Evolutionary conservation across 495 filamentous ascomycete genomes (phyloP).

Genomic region (Tuber brumale): DNA sequence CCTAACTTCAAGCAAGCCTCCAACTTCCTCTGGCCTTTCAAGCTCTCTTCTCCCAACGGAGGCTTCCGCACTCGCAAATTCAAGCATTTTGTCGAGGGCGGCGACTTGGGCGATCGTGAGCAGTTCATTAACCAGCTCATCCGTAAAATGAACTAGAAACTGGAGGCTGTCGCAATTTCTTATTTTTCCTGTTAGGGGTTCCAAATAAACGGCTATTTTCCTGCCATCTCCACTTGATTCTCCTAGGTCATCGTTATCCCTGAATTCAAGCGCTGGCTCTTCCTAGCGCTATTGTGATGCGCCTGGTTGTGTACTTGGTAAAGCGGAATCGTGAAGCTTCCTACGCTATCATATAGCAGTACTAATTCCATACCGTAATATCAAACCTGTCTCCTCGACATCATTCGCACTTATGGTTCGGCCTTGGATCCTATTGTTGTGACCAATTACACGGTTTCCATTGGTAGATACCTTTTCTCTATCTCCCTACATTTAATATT

Average conservation of each 20-base stretch:
- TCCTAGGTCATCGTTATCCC: background rate
- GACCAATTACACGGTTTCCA: background rate
- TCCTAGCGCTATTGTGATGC: background rate
- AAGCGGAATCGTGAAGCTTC: background rate
- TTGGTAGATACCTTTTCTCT: background rate
- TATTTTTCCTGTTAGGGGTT: background rate
- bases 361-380: background rate
- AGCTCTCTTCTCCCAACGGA: conserved; percentile 93
- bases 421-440: background rate
- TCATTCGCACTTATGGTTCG: background rate
- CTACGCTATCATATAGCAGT: background rate
- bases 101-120: conserved; percentile 96
- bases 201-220: background rate
- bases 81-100: conserved; percentile 98
- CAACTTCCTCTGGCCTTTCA: conserved; percentile 99
- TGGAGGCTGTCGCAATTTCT: conserved; percentile 1
- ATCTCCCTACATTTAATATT: background rate
- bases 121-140: conserved; percentile 97
- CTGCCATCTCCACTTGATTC: background rate
- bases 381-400: background rate
- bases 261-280: background rate
- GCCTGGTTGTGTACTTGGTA: background rate
- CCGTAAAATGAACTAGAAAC: conserved; percentile 91
- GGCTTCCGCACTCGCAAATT: conserved; percentile 95
- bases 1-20: conserved; percentile 97